Evolutionary conservation across 192 early-diverging fungal genomes (phyloP), one percentile per base, ranked within the genome.

Genomic region (Anaeromyces robustus): DNA sequence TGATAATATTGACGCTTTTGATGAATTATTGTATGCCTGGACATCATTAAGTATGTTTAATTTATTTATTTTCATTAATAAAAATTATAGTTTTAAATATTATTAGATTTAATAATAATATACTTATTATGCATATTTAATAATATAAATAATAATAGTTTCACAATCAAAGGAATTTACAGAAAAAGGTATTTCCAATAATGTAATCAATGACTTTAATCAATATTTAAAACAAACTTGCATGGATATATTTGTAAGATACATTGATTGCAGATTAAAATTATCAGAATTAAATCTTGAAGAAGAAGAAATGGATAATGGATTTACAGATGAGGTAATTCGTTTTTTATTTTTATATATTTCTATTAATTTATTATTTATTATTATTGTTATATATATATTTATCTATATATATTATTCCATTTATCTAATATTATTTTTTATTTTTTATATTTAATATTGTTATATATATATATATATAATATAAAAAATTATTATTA

Each of bases 11-110:
- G 92, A 91, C 29, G 89, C 89, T 0, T 88, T 89, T 41, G 92
- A 93, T 77, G 90, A 92, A 32, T 87, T 89, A 22, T 81, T 93
- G 17, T 87, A 86, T 29, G 86, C 88, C 0, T 93, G 92, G 92
- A 87, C 90, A 0, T 86, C 84, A 29, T 84, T 93, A 29, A 87
- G 90, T 91, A 84, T 77, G 83, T 31, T 30, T 52, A 52, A 14
- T 41, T 16, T 41, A 14, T 41, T 41, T 14, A 41, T 14, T 41
- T 41, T 41, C 7, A 14, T 16, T 12, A 12, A 14, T 41, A 41
- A 2, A 41, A n/a, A n/a, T n/a, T n/a, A n/a, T n/a, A n/a, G n/a
- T n/a, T n/a, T n/a, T n/a, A n/a, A n/a, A n/a, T n/a, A n/a, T n/a
- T n/a, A n/a, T n/a, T n/a, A n/a, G n/a, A n/a, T n/a, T n/a, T n/a